Percentiles rank a stretch among this genome's conserved stretches.
Evolutionary conservation across 108 stramenopile genomes (phyloP).

Genomic region (Discostella stelligeroides): DNA sequence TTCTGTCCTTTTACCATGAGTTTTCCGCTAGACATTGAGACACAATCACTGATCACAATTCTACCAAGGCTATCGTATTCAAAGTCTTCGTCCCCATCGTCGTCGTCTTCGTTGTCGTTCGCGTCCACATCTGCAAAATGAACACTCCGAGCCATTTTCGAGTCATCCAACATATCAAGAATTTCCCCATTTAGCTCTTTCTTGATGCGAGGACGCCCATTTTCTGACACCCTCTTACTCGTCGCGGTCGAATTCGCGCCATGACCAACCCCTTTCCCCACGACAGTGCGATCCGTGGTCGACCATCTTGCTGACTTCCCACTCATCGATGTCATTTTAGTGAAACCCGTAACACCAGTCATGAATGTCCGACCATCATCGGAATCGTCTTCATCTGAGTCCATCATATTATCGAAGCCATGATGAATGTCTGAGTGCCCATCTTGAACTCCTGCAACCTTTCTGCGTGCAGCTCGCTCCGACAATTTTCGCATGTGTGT

Average conservation of each 20-base stretch:
- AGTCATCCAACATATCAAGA: conserved; percentile 81
- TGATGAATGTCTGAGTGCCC: conserved; percentile 26
- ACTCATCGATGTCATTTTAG: conserved; percentile 54
- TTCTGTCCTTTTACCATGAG: not conserved
- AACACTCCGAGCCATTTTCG: conserved; percentile 71
- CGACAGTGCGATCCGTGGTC: conserved; percentile 26
- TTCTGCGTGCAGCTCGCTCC: conserved; percentile 65
- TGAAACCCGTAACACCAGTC: conserved; percentile 74
- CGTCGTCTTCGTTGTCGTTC: conserved; percentile 61
- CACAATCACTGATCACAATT: conserved; percentile 70
- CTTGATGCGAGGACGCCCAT: conserved; percentile 50
- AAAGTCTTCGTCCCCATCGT: conserved; percentile 49
- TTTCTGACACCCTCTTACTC: conserved; percentile 32
- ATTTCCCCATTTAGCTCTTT: conserved; percentile 74
- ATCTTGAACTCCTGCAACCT: conserved; percentile 52
- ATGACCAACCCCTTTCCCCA: conserved; percentile 29
- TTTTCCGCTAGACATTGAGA: conserved; percentile 33
- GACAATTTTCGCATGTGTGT: conserved; percentile 88
- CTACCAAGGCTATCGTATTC: conserved; percentile 79
- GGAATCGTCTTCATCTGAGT: conserved; percentile 87
- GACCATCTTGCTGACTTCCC: conserved; percentile 36
- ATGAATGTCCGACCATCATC: conserved; percentile 81
- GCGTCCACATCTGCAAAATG: conserved; percentile 51
- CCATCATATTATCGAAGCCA: conserved; percentile 79
- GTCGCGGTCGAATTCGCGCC: conserved; percentile 40